Percentiles rank a stretch among this genome's conserved stretches.
Conservation (phyloP, 768 basidiomycete species). For the Cytidiella melzeri region DNA sequence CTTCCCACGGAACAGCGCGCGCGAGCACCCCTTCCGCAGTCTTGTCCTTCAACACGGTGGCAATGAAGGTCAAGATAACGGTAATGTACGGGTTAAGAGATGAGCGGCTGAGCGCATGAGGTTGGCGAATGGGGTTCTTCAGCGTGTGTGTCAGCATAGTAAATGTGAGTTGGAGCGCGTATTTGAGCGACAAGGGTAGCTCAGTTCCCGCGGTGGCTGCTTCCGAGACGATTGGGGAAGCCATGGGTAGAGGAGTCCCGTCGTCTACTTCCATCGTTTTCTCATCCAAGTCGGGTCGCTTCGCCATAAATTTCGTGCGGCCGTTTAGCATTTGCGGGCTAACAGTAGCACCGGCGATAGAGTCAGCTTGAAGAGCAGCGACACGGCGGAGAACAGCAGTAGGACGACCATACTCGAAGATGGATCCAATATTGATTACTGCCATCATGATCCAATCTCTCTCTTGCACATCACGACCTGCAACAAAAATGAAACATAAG, state of each 20-base stretch:
- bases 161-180: slow-evolving; percentile 76
- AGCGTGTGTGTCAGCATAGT: slow-evolving; percentile 70
- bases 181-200: slow-evolving; percentile 59
- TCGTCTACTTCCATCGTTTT: slow-evolving; percentile 65
- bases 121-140: slow-evolving; percentile 51
- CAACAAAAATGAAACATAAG: background rate
- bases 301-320: slow-evolving; percentile 32
- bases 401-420: slow-evolving; percentile 84
- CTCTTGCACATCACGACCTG: slow-evolving; percentile 48
- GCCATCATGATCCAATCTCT: slow-evolving; percentile 98
- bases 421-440: slow-evolving; percentile 68
- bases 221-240: slow-evolving; percentile 28
- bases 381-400: slow-evolving; percentile 63
- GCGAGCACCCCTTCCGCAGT: slow-evolving; percentile 60
- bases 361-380: slow-evolving; percentile 38
- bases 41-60: slow-evolving; percentile 63
- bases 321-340: slow-evolving; percentile 47
- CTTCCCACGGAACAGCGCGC: slow-evolving; percentile 79
- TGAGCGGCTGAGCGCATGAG: slow-evolving; percentile 48
- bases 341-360: slow-evolving; percentile 28
- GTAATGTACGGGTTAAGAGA: slow-evolving; percentile 84
- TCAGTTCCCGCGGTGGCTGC: slow-evolving; percentile 27
- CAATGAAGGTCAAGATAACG: slow-evolving; percentile 81
- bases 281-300: slow-evolving; percentile 35
- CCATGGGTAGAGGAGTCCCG: slow-evolving; percentile 26